Percentiles rank a stretch among this genome's conserved stretches.
Conservation (phyloP, 345 rosid species). For the Corchorus olitorius region DNA sequence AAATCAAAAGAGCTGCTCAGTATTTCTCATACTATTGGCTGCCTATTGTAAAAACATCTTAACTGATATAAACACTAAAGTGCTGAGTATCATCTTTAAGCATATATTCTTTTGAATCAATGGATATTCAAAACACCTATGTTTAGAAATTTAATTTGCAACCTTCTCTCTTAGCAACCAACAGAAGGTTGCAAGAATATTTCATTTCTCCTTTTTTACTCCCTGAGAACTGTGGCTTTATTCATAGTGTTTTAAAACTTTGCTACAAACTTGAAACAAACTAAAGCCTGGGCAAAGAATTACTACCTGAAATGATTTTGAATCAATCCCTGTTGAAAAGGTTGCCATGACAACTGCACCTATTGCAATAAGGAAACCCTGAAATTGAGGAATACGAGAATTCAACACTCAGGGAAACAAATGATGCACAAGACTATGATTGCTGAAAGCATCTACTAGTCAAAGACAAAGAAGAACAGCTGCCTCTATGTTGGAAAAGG, state of each 20-base stretch:
- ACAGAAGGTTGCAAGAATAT: neutral
- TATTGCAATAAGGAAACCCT: slow-evolving; percentile 85
- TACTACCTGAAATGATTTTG: slow-evolving; percentile 69
- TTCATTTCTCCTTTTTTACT: neutral
- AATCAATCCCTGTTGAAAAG: slow-evolving; percentile 91
- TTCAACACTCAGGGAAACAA: neutral
- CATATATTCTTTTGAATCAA: neutral
- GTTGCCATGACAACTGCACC: slow-evolving; percentile 87
- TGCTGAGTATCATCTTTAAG: neutral
- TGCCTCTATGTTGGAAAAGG: neutral
- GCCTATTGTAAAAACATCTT: neutral
- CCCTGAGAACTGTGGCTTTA: neutral
- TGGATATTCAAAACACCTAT: neutral
- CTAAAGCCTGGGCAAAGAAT: neutral
- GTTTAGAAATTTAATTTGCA: neutral
- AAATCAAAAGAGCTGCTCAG: slow-evolving; percentile 6
- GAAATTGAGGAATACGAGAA: slow-evolving; percentile 7
- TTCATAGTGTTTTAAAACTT: neutral
- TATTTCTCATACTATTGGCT: neutral
- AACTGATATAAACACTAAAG: neutral
- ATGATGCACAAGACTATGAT: neutral
- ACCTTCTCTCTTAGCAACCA: neutral
- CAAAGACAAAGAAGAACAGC: neutral
- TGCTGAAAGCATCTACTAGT: neutral
- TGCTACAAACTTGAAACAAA: neutral